Percentiles rank a stretch among this genome's conserved stretches.
These are phyloP conservation scores for Brassica rapa DNA, from an alignment of 345 rosid species.

Conservation along the genomic window DNA sequence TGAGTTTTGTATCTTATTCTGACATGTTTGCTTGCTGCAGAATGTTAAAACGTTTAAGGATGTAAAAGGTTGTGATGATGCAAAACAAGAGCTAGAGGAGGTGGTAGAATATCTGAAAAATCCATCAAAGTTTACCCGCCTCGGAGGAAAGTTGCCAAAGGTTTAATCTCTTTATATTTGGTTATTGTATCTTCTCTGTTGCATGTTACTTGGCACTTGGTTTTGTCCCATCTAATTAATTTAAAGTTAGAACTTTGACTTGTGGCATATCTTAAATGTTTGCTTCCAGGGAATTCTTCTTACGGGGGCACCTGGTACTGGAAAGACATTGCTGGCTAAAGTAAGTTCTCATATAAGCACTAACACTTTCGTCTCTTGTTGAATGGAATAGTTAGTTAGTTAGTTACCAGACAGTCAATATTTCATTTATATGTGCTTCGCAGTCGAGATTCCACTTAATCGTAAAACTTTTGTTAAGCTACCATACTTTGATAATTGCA, in stretches of 20 bases:
- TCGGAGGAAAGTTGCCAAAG: constrained; percentile 99
- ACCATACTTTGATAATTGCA: background rate
- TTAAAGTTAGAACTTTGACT: too few species aligned
- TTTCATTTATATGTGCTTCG: constrained; percentile 3
- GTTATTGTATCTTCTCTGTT: background rate
- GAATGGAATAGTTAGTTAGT: background rate
- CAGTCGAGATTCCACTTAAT: background rate
- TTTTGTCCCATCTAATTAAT: background rate
- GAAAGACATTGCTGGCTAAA: constrained; percentile 98
- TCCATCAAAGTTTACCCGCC: constrained; percentile 95
- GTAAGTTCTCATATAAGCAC: constrained; percentile 41
- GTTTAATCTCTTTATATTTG: constrained; percentile 44
- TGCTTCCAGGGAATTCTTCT: constrained; percentile 87
- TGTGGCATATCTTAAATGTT: constrained; percentile 7
- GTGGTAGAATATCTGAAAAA: constrained; percentile 95
- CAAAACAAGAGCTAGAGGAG: constrained; percentile 99
- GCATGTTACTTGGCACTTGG: constrained; percentile 8
- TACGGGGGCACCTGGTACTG: constrained; percentile 99
- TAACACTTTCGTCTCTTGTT: too few species aligned
- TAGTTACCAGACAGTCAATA: constrained; percentile 5
- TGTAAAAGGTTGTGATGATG: constrained; percentile 99
- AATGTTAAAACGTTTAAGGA: constrained; percentile 98
- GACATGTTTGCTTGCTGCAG: constrained; percentile 51
- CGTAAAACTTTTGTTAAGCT: background rate
- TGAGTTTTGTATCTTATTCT: constrained; percentile 20